A percentile compares a stretch with the other conserved stretches of the same genome.
These are phyloP conservation scores for Chlorella sp. DNA, from an alignment of 139 green algal species.

Conservation along the genomic window DNA sequence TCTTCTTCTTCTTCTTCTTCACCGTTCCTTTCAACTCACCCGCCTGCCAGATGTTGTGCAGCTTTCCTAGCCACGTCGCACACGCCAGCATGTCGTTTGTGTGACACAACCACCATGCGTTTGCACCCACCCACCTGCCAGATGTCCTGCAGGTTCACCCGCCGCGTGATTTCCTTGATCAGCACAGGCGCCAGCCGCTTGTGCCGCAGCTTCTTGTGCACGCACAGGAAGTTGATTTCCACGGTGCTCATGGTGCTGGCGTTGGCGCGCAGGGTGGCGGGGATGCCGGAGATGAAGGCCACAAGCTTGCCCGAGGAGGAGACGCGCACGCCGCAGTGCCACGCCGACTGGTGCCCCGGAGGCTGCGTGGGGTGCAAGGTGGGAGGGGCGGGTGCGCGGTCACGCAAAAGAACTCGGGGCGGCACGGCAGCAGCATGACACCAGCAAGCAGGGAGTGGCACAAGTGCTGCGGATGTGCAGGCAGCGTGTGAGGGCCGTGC, in stretches of 20 bases:
- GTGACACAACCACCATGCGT: too few relatives aligned
- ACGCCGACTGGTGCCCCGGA: slow-evolving; percentile 83
- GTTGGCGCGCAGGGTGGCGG: slow-evolving; percentile 66
- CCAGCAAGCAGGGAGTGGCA: too few relatives aligned
- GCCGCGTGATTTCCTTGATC: slow-evolving; percentile 90
- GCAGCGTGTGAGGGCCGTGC: too few relatives aligned
- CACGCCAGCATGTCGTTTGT: too few relatives aligned
- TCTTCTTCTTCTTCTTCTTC: too few relatives aligned
- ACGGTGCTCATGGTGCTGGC: slow-evolving; percentile 51
- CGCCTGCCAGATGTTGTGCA: background rate
- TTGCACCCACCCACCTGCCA: slow-evolving; percentile 36
- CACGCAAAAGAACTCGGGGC: background rate
- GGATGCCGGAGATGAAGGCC: slow-evolving; percentile 95
- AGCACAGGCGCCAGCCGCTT: slow-evolving; percentile 97
- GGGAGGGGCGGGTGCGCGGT: background rate
- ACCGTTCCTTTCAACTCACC: too few relatives aligned
- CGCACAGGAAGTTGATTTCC: slow-evolving; percentile 99
- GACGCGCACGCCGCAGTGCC: slow-evolving; percentile 82
- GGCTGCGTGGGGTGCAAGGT: slow-evolving; percentile 52
- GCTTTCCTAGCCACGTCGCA: too few relatives aligned
- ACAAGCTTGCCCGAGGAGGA: slow-evolving; percentile 70
- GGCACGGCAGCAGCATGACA: background rate
- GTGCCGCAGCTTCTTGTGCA: slow-evolving; percentile 98
- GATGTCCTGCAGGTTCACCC: slow-evolving; percentile 57
- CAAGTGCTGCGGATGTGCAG: too few relatives aligned